Evolutionary conservation across 345 rosid genomes (phyloP).

Genomic region (Luvunga scandens): DNA sequence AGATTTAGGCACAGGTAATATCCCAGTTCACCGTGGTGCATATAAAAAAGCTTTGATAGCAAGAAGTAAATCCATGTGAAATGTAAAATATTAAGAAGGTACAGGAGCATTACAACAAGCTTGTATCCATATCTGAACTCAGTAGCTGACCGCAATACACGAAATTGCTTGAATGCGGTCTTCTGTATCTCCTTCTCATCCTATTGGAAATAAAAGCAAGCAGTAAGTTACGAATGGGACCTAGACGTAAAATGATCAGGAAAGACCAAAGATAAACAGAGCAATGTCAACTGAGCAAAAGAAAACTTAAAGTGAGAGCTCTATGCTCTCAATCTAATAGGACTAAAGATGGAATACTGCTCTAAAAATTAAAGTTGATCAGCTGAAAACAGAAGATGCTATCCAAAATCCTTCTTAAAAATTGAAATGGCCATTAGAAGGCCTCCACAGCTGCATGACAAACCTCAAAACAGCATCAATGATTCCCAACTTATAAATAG

Average conservation of each 20-base stretch:
- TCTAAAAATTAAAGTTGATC: background rate
- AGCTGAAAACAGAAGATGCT: background rate
- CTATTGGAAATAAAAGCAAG: conserved; percentile 31
- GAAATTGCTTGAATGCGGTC: conserved; percentile 79
- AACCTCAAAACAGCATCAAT: background rate
- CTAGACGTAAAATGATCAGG: conserved; percentile 8
- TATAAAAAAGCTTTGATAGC: background rate
- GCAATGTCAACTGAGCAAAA: background rate
- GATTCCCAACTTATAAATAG: background rate
- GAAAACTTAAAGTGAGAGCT: background rate
- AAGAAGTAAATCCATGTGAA: background rate
- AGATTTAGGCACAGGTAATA: background rate
- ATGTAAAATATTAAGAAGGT: conserved; percentile 1
- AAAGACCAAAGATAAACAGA: background rate
- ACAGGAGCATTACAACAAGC: conserved; percentile 65
- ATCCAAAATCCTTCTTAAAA: background rate
- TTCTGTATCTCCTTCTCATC: conserved; percentile 92
- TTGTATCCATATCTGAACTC: conserved; percentile 97
- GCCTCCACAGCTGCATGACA: background rate
- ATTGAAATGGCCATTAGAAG: background rate
- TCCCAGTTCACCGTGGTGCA: background rate
- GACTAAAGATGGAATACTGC: background rate
- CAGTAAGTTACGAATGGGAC: conserved; percentile 10
- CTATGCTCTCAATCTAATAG: background rate
- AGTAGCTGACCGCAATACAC: conserved; percentile 58